A percentile compares a stretch with the other conserved stretches of the same genome.
These are phyloP conservation scores for Vaccinium corymbosum DNA, from an alignment of 148 eudicot species.

Conservation along the genomic window DNA sequence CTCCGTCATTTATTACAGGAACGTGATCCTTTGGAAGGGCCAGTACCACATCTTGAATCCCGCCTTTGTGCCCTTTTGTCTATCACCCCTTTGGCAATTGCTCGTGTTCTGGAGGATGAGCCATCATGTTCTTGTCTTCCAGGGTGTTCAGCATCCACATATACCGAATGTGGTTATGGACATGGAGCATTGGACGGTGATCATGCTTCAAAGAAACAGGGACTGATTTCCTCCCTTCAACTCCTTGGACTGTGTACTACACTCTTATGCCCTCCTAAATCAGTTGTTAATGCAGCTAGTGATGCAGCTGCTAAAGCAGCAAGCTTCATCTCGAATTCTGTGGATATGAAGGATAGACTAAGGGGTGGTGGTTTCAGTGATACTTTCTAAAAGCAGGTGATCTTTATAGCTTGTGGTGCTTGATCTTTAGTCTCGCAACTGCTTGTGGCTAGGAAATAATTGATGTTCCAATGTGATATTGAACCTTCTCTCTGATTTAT, in stretches of 20 bases:
- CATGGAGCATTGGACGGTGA: slow-evolving; percentile 3
- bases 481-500: not conserved
- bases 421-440: slow-evolving; percentile 7
- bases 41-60: slow-evolving; percentile 33
- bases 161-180: not conserved
- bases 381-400: slow-evolving; percentile 15
- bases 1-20: slow-evolving; percentile 21
- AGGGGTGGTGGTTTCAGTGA: slow-evolving; percentile 7
- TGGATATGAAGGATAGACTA: slow-evolving; percentile 16
- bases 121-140: slow-evolving; percentile 1
- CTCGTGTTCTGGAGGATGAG: slow-evolving; percentile 24
- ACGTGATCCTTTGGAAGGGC: slow-evolving; percentile 34
- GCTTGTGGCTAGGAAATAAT: not conserved
- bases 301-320: slow-evolving; percentile 23
- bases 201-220: slow-evolving; percentile 14
- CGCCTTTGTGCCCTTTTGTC: slow-evolving; percentile 32
- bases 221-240: slow-evolving; percentile 25
- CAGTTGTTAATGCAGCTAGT: slow-evolving; percentile 20
- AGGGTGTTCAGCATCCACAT: slow-evolving; percentile 2
- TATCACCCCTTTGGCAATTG: slow-evolving; percentile 30
- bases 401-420: not conserved
- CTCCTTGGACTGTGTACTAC: slow-evolving; percentile 20
- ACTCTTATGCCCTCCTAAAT: slow-evolving; percentile 22
- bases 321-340: slow-evolving; percentile 20
- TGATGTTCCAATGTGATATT: not conserved